phyloP scores from a whole-genome alignment of 2,329 filamentous ascomycete species.

The Alternaria solani region DNA sequence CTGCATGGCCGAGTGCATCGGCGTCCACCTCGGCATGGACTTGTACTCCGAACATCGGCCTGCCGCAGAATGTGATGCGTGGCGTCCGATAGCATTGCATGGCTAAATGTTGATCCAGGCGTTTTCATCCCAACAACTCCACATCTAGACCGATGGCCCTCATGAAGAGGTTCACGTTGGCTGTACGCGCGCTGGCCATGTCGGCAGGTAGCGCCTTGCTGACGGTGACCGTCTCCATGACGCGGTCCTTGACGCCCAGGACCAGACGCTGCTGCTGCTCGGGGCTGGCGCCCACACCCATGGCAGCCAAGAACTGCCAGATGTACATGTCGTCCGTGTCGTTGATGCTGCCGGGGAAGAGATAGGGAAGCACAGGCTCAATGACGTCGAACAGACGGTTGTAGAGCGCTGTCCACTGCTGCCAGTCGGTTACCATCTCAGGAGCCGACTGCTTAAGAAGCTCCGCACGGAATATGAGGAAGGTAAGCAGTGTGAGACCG shows the following conservation, averaged over 20 bases:
- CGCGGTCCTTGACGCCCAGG: conserved; percentile 94
- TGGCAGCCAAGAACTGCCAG: conserved; percentile 96
- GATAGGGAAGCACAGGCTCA: conserved; percentile 80
- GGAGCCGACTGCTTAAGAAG: conserved; percentile 84
- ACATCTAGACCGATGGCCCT: conserved; percentile 98
- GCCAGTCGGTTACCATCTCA: conserved; percentile 70
- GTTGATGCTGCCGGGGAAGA: conserved; percentile 92
- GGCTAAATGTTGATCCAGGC: neutral
- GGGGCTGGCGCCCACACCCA: conserved; percentile 90
- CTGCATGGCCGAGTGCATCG: neutral
- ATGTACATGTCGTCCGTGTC: conserved; percentile 94
- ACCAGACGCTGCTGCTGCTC: conserved; percentile 96
- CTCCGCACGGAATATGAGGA: conserved; percentile 92
- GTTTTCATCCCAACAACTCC: conserved; percentile 70
- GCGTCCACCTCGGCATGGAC: neutral
- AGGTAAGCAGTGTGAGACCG: conserved; percentile 87
- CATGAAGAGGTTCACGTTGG: conserved; percentile 98
- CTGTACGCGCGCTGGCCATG: conserved; percentile 82
- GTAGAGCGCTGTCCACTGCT: conserved; percentile 84
- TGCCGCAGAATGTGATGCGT: neutral
- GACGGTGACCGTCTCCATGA: conserved; percentile 91
- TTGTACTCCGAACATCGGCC: conserved; percentile 3
- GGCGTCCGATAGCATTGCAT: conserved; percentile 7
- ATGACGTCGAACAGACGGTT: conserved; percentile 86
- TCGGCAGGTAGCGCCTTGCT: conserved; percentile 89